phyloP scores from a whole-genome alignment of 805 yeast species.

The Starmerella bombicola region DNA sequence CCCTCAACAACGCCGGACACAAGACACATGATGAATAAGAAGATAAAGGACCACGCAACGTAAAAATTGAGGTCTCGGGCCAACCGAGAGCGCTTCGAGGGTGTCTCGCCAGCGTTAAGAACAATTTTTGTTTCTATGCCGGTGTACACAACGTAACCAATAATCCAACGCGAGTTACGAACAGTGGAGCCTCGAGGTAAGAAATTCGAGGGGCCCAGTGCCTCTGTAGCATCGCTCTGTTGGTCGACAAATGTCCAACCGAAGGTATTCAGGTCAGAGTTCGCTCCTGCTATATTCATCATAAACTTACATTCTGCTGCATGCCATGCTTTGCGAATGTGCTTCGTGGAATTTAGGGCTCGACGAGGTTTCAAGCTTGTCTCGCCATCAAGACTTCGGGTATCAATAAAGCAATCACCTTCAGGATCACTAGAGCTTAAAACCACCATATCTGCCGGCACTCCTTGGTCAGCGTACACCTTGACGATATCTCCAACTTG shows the following conservation, averaged over 20 bases:
- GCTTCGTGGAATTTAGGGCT: constrained; percentile 42
- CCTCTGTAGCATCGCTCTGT: constrained; percentile 35
- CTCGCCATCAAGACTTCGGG: constrained; percentile 63
- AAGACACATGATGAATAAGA: constrained; percentile 54
- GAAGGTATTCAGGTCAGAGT: constrained; percentile 48
- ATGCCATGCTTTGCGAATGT: constrained; percentile 45
- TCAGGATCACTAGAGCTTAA: constrained; percentile 60
- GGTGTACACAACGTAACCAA: constrained; percentile 64
- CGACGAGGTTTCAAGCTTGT: constrained; percentile 54
- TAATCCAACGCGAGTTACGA: constrained; percentile 64
- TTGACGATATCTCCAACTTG: constrained; percentile 63
- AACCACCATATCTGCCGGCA: constrained; percentile 64
- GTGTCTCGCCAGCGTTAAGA: constrained; percentile 67
- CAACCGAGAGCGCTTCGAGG: constrained; percentile 56
- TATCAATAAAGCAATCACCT: constrained; percentile 55
- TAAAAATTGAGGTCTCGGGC: constrained; percentile 54
- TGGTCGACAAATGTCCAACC: constrained; percentile 47
- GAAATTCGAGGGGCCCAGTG: constrained; percentile 49
- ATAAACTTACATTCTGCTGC: constrained; percentile 45
- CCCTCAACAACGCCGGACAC: constrained; percentile 63
- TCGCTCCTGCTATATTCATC: constrained; percentile 65
- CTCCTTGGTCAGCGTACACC: constrained; percentile 55
- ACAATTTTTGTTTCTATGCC: constrained; percentile 66
- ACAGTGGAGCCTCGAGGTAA: constrained; percentile 60
- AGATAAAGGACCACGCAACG: constrained; percentile 48